Base-by-base conservation (phyloP, 805 yeast species). In the Kodamaea leandrae region DNA sequence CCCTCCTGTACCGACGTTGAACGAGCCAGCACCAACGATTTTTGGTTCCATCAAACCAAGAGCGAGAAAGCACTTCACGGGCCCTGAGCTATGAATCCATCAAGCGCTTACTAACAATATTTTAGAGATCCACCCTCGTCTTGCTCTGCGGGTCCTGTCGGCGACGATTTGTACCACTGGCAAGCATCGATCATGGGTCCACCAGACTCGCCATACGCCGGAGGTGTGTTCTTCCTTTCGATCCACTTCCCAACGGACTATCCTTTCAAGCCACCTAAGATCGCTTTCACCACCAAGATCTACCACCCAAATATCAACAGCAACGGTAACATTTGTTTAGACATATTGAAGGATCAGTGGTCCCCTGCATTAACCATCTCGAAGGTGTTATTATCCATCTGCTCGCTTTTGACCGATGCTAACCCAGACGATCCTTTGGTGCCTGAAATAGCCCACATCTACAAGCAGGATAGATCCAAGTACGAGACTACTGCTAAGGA, bases 111-210 rank as follows among this genome's bases (percentile, higher is more conserved):
- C 50, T 44, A 46, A 55, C 60, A 44, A 21, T 32, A n/a, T 27
- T 36, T 4, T 55, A 88, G 96, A 76, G 99, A 91, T 65, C 99
- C 99, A 50, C 98, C 98, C 57, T 86, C 97, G 48, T 90, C 96
- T 34, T 93, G 98, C 71, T 89, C 97, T 17, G 99, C 99, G 8
- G 99, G 99, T 30, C 99, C 99, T 55, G 93, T 88, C 34, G 97
- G 97, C 36, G 98, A 93, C 57, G 99, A 91, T 66, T 74, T 91
- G 61, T 93, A 85, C 72, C 98, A 91, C 74, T 93, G 99, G 99
- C 98, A 93, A 72, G 99, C 98, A 30, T 90, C 98, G 32, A 93
- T 93, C 64, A 88, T 93, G 95, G 99, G 99, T 37, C 99, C 99
- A 38, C 79, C 96, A 53, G 98, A 93, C 70, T 86, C 96, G 36